Percentiles rank a stretch among this genome's conserved stretches.
phyloP scores from a whole-genome alignment of 306 rosid species.

The Trifolium pratense region DNA sequence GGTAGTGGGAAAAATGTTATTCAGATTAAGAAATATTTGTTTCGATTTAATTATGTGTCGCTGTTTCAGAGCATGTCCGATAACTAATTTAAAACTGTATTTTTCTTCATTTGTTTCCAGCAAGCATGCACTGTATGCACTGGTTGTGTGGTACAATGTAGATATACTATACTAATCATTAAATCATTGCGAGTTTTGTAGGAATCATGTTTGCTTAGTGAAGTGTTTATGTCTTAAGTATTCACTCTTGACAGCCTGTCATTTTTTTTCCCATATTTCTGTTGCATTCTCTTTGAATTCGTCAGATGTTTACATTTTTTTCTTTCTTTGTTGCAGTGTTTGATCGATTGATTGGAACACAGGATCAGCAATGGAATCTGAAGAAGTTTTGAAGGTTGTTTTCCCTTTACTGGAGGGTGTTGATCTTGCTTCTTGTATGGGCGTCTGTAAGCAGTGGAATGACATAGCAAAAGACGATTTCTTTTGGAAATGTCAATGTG shows the following conservation, averaged over 20 bases:
- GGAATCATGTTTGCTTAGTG: conserved; percentile 1
- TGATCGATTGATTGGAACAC: conserved; percentile 29
- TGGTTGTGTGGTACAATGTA: conserved; percentile 9
- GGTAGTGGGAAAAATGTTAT: no score
- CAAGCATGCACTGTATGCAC: no score
- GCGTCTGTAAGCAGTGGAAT: conserved; percentile 85
- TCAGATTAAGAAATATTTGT: no score
- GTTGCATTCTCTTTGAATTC: conserved; percentile 29
- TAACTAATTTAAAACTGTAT: no score
- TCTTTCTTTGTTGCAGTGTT: conserved; percentile 29
- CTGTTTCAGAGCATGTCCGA: no score
- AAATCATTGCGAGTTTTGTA: not conserved
- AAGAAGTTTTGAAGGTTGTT: conserved; percentile 79
- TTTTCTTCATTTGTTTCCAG: no score
- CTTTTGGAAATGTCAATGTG: conserved; percentile 90
- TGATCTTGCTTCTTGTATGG: conserved; percentile 89
- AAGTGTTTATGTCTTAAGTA: conserved; percentile 20
- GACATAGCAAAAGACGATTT: conserved; percentile 79
- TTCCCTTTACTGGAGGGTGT: conserved; percentile 88
- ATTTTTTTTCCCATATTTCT: conserved; percentile 16
- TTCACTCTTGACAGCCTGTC: conserved; percentile 28
- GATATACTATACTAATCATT: conserved; percentile 7
- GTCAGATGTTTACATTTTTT: conserved; percentile 22
- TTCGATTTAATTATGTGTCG: no score
- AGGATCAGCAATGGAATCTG: conserved; percentile 58